A percentile compares a stretch with the other conserved stretches of the same genome.
Conservation (phyloP, 2,329 filamentous ascomycete genomes). For the Aspergillus spinulosporus region DNA sequence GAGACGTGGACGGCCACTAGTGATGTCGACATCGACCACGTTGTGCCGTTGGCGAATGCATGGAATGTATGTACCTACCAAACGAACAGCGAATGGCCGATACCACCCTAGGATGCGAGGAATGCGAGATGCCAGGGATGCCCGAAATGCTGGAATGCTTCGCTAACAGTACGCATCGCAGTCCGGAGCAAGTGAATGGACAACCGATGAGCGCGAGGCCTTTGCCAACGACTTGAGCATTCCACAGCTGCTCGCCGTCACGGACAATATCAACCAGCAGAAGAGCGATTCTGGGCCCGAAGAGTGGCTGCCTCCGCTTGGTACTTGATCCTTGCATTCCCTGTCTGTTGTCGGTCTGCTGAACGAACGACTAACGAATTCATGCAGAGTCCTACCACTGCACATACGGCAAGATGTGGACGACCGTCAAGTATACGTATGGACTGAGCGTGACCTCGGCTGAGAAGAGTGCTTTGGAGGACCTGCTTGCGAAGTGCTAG, state of each 20-base stretch:
- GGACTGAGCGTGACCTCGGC: slow-evolving; percentile 66
- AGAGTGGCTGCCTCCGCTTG: slow-evolving; percentile 70
- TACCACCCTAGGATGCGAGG: slow-evolving; percentile 41
- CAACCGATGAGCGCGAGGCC: slow-evolving; percentile 61
- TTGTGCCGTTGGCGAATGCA: slow-evolving; percentile 78
- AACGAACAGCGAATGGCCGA: too few species aligned
- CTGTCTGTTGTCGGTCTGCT: too few species aligned
- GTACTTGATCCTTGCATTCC: slow-evolving; percentile 28
- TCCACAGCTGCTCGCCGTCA: slow-evolving; percentile 78
- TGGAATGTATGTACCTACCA: slow-evolving; percentile 60
- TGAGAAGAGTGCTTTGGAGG: slow-evolving; percentile 68
- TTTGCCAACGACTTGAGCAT: slow-evolving; percentile 77
- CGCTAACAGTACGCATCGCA: slow-evolving; percentile 8
- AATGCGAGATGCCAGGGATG: slow-evolving; percentile 48
- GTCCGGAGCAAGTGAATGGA: slow-evolving; percentile 70
- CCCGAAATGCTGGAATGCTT: not conserved
- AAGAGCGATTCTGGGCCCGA: slow-evolving; percentile 77
- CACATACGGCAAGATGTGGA: slow-evolving; percentile 74
- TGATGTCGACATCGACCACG: slow-evolving; percentile 79
- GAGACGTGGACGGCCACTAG: slow-evolving; percentile 66
- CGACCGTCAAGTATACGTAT: slow-evolving; percentile 75
- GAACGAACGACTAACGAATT: not conserved
- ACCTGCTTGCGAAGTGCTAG: slow-evolving; percentile 66
- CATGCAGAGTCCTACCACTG: slow-evolving; percentile 64
- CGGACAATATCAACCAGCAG: slow-evolving; percentile 69